Base-by-base conservation (phyloP, 192 early-diverging fungal species). In the Chytriomyces confervae region DNA sequence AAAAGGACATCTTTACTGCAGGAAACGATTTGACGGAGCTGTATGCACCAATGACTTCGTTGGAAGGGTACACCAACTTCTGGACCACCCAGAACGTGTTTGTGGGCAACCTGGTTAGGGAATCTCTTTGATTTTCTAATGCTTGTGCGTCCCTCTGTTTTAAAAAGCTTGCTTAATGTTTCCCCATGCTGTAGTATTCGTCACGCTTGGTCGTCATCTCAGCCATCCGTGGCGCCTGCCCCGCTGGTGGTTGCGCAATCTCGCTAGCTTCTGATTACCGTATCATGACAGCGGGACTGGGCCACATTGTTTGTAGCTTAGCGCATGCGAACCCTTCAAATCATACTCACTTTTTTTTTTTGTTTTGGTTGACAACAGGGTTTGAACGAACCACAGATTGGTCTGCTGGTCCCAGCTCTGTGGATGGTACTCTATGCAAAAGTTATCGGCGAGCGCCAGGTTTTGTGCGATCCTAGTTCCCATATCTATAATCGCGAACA, bases 11-110 rank as follows among this genome's bases (percentile, higher is more conserved):
- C 57, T 87, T 87, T 80, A 87, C 83, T 5, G 86, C 86, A 43
- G 86, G 86, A 3, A 87, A 87, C 77, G 86, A 87, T 66, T 20
- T 87, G 11, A 77, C 72, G 20, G 83, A 83, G 67, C 76, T 83
- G 3, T 81, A 81, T 49, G 86, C 84, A 24, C 76, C 78, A 5
- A 72, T 53, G 27, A 82, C 86, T n/a, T 79, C 63, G 48, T 44
- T 72, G 46, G 82, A 83, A 36, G 73, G 77, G 50, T 87, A 84
- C 74, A 63, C 72, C 46, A 11, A 80, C n/a, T 87, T 87, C 75
- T 84, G 83, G 84, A 80, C 47, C 7, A 65, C 82, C 27, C 69
- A 70, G 51, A 87, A 87, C 72, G 64, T 57, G 11, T 87, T 87
- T 48, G 64, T 87, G 5, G 86, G 76, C 29, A 65, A 77, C 27